Percentiles rank a stretch among this genome's conserved stretches.
These are phyloP conservation scores for Botrytis porri DNA, from an alignment of 2,329 filamentous ascomycete species.

Conservation along the genomic window DNA sequence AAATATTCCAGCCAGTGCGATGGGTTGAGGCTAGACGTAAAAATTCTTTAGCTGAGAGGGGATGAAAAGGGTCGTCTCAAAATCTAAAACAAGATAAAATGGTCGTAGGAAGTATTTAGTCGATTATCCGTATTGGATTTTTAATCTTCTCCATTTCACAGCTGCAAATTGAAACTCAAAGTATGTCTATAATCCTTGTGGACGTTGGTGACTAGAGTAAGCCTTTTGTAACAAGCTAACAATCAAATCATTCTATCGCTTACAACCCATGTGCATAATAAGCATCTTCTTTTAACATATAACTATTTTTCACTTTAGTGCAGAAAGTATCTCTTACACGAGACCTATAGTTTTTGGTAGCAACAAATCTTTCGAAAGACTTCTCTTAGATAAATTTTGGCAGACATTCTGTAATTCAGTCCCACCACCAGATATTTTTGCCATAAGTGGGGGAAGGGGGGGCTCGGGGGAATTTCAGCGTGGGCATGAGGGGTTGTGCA, in stretches of 20 bases:
- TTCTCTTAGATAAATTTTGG: neutral
- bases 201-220: neutral
- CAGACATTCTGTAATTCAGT: neutral
- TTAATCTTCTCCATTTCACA: neutral
- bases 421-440: neutral
- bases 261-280: neutral
- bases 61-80: neutral
- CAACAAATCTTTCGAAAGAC: neutral
- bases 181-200: neutral
- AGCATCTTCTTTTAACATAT: neutral
- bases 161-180: neutral
- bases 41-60: neutral
- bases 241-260: neutral
- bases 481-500: neutral
- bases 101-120: neutral
- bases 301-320: no score
- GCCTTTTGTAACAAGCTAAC: neutral
- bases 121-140: neutral
- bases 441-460: neutral
- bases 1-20: neutral
- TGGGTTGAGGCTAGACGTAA: neutral
- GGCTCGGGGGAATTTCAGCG: neutral
- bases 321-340: neutral
- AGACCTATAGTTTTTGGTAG: neutral
- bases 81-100: neutral